Evolutionary conservation across 208 protist genomes (phyloP).

Genomic region (Acanthamoeba sp.): DNA sequence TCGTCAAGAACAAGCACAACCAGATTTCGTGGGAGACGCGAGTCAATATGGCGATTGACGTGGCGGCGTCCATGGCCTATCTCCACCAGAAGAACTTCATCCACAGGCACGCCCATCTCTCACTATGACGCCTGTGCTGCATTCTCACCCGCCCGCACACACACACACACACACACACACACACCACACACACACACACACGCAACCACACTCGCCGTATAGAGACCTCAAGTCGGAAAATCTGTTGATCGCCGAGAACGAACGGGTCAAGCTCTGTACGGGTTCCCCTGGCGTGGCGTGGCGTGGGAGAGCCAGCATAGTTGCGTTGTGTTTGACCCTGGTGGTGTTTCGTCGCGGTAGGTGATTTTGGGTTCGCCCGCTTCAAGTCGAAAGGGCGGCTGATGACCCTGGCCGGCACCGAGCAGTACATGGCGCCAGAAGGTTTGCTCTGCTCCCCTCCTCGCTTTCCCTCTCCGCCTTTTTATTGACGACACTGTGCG

Average conservation of each 20-base stretch:
- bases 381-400: neutral
- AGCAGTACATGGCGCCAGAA: slow-evolving; percentile 57
- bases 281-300: no score
- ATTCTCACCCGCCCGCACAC: no score
- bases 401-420: slow-evolving; percentile 41
- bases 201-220: no score
- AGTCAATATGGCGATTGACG: slow-evolving; percentile 3
- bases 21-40: neutral
- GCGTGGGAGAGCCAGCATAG: no score
- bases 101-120: neutral
- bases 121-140: no score
- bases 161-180: no score
- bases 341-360: neutral
- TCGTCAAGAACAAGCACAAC: neutral
- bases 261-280: slow-evolving; percentile 19
- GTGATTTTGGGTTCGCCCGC: neutral
- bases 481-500: no score
- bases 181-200: no score
- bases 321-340: neutral
- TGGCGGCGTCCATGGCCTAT: slow-evolving; percentile 19
- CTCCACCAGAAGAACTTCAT: slow-evolving; percentile 57
- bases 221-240: slow-evolving; percentile 45
- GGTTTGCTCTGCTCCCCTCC: neutral
- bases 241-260: slow-evolving; percentile 33
- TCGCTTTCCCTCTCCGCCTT: neutral